A percentile compares a stretch with the other conserved stretches of the same genome.
phyloP scores from a whole-genome alignment of 352 stramenopile genomes.

The Globisporangium cystogenes region DNA sequence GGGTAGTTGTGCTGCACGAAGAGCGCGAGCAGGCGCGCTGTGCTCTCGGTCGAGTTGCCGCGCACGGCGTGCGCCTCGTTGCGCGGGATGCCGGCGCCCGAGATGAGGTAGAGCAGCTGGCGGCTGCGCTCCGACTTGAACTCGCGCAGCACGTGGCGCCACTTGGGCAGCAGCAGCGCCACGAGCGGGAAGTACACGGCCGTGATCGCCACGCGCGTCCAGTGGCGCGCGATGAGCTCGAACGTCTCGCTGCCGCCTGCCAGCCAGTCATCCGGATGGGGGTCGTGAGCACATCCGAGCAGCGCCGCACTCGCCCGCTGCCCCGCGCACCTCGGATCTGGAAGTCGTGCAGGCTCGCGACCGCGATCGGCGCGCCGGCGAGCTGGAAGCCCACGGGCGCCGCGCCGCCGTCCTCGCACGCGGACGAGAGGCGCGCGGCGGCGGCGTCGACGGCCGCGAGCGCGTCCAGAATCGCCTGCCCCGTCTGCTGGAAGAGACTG shows the following conservation, averaged over 20 bases:
- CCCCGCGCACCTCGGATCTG: conserved; percentile 57
- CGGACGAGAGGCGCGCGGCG: conserved; percentile 6
- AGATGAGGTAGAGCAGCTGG: conserved; percentile 95
- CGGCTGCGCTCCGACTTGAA: conserved; percentile 78
- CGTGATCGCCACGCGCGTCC: conserved; percentile 63
- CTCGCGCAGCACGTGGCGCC: conserved; percentile 74
- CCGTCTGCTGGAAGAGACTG: conserved; percentile 83
- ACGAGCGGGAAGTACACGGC: conserved; percentile 96
- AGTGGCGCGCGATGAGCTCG: conserved; percentile 57
- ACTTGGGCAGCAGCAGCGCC: conserved; percentile 92
- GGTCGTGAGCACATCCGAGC: no score
- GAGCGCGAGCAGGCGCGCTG: conserved; percentile 88
- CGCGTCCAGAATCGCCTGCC: conserved; percentile 58
- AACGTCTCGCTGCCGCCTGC: conserved; percentile 44
- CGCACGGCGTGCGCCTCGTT: conserved; percentile 89
- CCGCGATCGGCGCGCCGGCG: conserved; percentile 42
- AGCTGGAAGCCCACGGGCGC: conserved; percentile 74
- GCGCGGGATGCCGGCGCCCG: conserved; percentile 92
- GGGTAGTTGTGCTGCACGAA: conserved; percentile 93
- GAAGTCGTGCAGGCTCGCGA: conserved; percentile 56
- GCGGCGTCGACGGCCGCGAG: conserved; percentile 22
- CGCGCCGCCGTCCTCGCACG: background rate
- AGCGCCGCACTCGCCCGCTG: no score
- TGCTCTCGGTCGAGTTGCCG: conserved; percentile 95
- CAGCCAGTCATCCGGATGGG: background rate